Evolutionary conservation across 331 rosid genomes (phyloP).

Genomic region (Quercus phellos): DNA sequence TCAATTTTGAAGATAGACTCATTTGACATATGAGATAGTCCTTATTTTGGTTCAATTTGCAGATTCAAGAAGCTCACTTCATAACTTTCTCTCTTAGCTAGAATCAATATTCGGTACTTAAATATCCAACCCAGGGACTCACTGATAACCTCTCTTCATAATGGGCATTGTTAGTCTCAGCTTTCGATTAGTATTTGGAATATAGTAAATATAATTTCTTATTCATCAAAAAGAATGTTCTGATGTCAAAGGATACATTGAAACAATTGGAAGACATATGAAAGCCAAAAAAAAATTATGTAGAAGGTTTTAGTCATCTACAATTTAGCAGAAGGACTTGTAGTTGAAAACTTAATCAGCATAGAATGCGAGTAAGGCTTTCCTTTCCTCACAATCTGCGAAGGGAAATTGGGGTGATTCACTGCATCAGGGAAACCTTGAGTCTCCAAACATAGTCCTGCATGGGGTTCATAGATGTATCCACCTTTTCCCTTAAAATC

Average conservation of each 20-base stretch:
- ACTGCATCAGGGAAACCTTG: conserved; percentile 66
- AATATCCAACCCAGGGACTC: background rate
- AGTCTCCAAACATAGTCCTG: conserved; percentile 60
- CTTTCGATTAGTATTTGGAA: too few relatives aligned
- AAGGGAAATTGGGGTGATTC: conserved; percentile 68
- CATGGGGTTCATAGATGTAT: conserved; percentile 40
- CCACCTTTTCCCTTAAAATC: conserved; percentile 61
- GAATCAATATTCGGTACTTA: too few relatives aligned
- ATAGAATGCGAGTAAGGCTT: conserved; percentile 47
- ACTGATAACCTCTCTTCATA: too few relatives aligned
- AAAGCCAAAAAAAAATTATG: background rate
- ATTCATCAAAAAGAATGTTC: background rate
- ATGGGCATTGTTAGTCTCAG: too few relatives aligned
- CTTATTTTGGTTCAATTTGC: too few relatives aligned
- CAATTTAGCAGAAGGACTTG: conserved; percentile 11
- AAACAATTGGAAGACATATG: background rate
- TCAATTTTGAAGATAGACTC: background rate
- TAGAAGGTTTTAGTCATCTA: background rate
- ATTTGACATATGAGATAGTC: too few relatives aligned
- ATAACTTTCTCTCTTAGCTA: too few relatives aligned
- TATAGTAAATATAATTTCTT: background rate
- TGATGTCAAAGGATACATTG: background rate
- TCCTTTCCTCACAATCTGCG: conserved; percentile 54
- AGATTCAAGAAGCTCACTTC: too few relatives aligned
- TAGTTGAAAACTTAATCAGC: conserved; percentile 45